Conservation (phyloP, 305 asterid species). For the Fraxinus paxiana region DNA sequence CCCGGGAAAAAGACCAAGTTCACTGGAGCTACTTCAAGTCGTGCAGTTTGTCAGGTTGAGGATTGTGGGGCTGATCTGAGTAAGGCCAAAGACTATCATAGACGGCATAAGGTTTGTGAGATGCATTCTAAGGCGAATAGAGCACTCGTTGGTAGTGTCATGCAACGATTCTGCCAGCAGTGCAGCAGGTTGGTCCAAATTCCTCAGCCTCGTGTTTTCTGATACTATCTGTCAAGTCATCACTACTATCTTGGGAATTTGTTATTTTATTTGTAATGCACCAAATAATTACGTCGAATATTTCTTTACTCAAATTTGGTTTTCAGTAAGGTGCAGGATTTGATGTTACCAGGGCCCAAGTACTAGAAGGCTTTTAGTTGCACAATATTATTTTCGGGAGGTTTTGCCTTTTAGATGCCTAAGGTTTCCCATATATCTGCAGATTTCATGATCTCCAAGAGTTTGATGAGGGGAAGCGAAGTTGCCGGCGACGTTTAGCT, state of each 20-base stretch:
- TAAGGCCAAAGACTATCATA: constrained; percentile 69
- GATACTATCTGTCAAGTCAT: neutral
- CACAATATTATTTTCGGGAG: neutral
- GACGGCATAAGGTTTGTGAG: constrained; percentile 83
- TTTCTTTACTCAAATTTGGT: constrained; percentile 6
- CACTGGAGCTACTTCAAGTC: constrained; percentile 36
- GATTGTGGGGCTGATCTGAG: constrained; percentile 70
- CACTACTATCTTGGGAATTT: neutral
- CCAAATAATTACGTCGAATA: neutral
- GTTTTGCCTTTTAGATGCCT: constrained; percentile 12
- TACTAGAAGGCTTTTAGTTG: neutral
- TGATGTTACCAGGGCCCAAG: neutral
- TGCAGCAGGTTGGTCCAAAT: constrained; percentile 59
- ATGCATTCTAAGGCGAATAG: constrained; percentile 65
- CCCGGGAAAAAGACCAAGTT: constrained; percentile 63
- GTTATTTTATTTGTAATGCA: neutral
- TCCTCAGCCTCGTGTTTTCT: neutral
- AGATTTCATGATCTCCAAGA: constrained; percentile 79
- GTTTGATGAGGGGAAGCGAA: constrained; percentile 76
- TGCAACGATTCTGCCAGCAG: constrained; percentile 92
- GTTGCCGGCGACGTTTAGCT: constrained; percentile 75
- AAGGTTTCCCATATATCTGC: constrained; percentile 16
- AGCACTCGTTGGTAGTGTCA: constrained; percentile 58
- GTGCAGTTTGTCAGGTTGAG: constrained; percentile 71
- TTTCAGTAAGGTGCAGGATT: neutral